Conservation (phyloP, 257 asterid genomes). For the Forsythia suspensa region DNA sequence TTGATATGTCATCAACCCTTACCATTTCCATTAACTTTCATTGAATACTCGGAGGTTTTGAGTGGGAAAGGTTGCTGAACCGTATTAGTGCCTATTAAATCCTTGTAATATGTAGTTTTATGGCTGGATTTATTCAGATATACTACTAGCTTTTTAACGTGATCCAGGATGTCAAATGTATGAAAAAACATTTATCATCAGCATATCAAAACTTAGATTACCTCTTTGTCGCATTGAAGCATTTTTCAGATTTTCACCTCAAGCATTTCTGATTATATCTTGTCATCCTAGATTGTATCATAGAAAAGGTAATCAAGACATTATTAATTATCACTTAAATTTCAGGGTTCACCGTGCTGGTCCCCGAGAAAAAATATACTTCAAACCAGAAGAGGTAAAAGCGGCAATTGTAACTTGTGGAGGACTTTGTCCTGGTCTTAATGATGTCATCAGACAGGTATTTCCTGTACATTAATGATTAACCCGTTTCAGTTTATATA, state of each 20-base stretch:
- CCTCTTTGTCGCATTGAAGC: neutral
- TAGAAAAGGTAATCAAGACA: neutral
- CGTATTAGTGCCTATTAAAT: neutral
- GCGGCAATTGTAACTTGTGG: conserved; percentile 97
- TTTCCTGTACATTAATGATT: conserved; percentile 3
- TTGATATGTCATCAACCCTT: conserved; percentile 9
- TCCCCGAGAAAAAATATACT: conserved; percentile 81
- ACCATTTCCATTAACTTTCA: neutral
- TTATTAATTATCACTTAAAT: neutral
- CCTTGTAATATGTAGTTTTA: neutral
- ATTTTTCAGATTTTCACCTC: neutral
- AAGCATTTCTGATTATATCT: neutral
- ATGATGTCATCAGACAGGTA: conserved; percentile 93
- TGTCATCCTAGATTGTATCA: neutral
- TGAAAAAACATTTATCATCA: neutral
- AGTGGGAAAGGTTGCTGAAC: conserved; percentile 17
- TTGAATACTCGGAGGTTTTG: conserved; percentile 8
- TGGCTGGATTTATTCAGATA: neutral
- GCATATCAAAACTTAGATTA: neutral
- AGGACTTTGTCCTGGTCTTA: conserved; percentile 97
- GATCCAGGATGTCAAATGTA: neutral
- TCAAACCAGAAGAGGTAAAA: conserved; percentile 84
- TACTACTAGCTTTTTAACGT: neutral
- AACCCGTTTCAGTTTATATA: conserved; percentile 8
- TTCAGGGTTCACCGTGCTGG: conserved; percentile 96